These are phyloP conservation scores for Amaranthus tricolor DNA, from an alignment of 179 eudicot species.

Conservation along the genomic window DNA sequence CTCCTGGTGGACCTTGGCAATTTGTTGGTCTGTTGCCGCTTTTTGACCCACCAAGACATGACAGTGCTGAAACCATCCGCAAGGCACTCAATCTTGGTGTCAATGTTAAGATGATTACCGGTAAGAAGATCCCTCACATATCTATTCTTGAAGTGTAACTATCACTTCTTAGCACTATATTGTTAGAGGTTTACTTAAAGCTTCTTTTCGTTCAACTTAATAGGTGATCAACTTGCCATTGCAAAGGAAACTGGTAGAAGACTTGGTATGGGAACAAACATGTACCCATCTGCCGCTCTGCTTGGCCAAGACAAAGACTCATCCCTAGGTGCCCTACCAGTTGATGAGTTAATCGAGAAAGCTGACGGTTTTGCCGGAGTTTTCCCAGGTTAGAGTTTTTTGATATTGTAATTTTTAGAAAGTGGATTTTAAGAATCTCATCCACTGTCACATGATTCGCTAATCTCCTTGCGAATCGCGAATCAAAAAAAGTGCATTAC, in stretches of 20 bases:
- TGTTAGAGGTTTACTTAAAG: background rate
- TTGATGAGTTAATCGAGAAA: conserved; percentile 71
- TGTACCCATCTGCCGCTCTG: conserved; percentile 66
- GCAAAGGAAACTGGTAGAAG: conserved; percentile 75
- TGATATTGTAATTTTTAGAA: background rate
- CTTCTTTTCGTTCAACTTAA: background rate
- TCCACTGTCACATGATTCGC: too few species aligned
- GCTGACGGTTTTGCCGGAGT: conserved; percentile 83
- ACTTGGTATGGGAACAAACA: conserved; percentile 79
- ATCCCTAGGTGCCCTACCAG: conserved; percentile 50
- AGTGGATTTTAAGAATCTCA: background rate
- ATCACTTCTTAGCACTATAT: background rate
- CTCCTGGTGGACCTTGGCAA: conserved; percentile 78
- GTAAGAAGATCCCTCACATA: conserved; percentile 30
- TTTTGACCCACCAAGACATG: conserved; percentile 86
- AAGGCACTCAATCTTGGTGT: conserved; percentile 86
- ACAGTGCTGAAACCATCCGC: conserved; percentile 79
- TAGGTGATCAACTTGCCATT: conserved; percentile 78
- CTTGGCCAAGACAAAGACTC: conserved; percentile 56
- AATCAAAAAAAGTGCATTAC: too few species aligned
- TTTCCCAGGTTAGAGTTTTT: conserved; percentile 51
- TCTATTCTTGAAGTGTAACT: background rate
- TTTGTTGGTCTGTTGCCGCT: conserved; percentile 74
- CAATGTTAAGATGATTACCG: conserved; percentile 81
- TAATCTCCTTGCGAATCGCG: too few species aligned